Conservation (phyloP, 306 rosid species). For the Vigna trinervia region DNA sequence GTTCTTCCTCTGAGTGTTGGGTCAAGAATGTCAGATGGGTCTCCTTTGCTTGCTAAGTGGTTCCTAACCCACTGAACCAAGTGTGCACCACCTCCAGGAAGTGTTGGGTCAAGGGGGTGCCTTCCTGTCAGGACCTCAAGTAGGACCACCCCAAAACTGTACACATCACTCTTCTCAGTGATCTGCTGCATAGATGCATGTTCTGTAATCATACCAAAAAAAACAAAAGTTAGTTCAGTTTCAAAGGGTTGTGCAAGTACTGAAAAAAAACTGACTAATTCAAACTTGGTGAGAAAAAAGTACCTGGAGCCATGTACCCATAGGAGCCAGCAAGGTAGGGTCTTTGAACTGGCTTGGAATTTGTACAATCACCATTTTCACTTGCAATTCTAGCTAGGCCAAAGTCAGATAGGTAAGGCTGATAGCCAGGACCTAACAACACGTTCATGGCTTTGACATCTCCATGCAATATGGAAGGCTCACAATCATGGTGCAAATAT, state of each 20-base stretch:
- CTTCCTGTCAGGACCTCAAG: slow-evolving; percentile 87
- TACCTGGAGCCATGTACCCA: slow-evolving; percentile 98
- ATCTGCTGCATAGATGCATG: slow-evolving; percentile 67
- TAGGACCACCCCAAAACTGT: slow-evolving; percentile 86
- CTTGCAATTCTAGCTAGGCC: slow-evolving; percentile 62
- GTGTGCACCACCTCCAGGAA: slow-evolving; percentile 68
- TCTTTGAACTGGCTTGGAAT: slow-evolving; percentile 52
- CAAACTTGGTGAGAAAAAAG: background rate
- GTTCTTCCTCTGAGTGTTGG: slow-evolving; percentile 68
- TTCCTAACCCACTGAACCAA: slow-evolving; percentile 87
- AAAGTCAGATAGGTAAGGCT: slow-evolving; percentile 82
- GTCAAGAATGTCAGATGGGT: slow-evolving; percentile 70
- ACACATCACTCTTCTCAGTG: slow-evolving; percentile 81
- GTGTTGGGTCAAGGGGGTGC: slow-evolving; percentile 89
- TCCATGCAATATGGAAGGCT: slow-evolving; percentile 83
- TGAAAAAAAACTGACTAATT: slow-evolving; percentile 5
- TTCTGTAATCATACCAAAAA: slow-evolving; percentile 57
- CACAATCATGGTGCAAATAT: slow-evolving; percentile 86
- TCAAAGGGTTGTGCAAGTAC: slow-evolving; percentile 12
- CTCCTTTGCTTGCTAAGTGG: slow-evolving; percentile 61
- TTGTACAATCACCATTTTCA: slow-evolving; percentile 42
- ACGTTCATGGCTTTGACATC: slow-evolving; percentile 91
- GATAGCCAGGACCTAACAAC: slow-evolving; percentile 65
- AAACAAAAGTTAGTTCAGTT: slow-evolving; percentile 10
- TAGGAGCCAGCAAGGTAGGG: slow-evolving; percentile 76